These are phyloP conservation scores for Phytophthora pinifolia DNA, from an alignment of 352 stramenopile genomes.

Conservation along the genomic window DNA sequence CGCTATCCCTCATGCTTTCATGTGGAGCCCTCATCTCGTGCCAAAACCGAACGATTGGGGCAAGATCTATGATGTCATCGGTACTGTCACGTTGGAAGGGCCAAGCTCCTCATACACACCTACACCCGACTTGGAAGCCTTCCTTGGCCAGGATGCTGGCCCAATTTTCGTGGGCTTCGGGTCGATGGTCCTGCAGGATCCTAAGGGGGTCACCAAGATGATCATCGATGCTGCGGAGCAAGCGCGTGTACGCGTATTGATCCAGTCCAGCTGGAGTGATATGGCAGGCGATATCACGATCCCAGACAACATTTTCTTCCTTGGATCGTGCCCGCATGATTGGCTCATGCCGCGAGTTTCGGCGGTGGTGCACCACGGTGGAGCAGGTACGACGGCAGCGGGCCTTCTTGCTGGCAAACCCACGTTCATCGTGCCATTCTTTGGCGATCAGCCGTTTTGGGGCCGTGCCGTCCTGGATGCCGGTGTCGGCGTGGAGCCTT, in stretches of 20 bases:
- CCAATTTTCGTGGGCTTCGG: slow-evolving; percentile 95
- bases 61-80: slow-evolving; percentile 85
- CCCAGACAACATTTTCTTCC: slow-evolving; percentile 62
- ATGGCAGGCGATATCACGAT: slow-evolving; percentile 54
- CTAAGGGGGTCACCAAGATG: slow-evolving; percentile 71
- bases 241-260: slow-evolving; percentile 77
- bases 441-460: slow-evolving; percentile 96
- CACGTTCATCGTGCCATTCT: slow-evolving; percentile 95
- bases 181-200: slow-evolving; percentile 91
- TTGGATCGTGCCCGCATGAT: slow-evolving; percentile 82
- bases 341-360: slow-evolving; percentile 91
- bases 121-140: slow-evolving; percentile 55
- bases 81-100: slow-evolving; percentile 67
- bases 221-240: slow-evolving; percentile 76
- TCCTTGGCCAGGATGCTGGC: slow-evolving; percentile 55
- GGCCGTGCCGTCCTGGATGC: slow-evolving; percentile 79
- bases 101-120: slow-evolving; percentile 49
- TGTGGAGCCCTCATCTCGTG: slow-evolving; percentile 88
- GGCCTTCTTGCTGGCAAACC: slow-evolving; percentile 90
- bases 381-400: slow-evolving; percentile 90
- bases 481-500: slow-evolving; percentile 86
- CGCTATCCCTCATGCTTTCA: slow-evolving; percentile 85
- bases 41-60: slow-evolving; percentile 91
- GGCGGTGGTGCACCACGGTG: slow-evolving; percentile 83
- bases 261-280: slow-evolving; percentile 91